phyloP scores from a whole-genome alignment of 2,329 filamentous ascomycete species.

The Hypoxylon sp. region DNA sequence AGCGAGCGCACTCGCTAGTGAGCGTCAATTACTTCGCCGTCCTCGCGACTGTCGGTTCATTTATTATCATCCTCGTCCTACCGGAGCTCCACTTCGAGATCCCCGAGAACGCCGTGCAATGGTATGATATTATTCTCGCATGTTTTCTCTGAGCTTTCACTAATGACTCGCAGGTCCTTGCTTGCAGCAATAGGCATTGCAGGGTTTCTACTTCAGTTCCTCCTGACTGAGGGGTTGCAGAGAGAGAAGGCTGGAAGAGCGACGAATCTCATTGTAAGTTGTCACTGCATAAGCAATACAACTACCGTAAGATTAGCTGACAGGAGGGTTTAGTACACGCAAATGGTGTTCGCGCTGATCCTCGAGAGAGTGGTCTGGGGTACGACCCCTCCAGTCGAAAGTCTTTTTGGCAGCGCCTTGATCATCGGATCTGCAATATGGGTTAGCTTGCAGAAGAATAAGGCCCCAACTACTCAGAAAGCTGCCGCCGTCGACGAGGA shows the following conservation, averaged over 20 bases:
- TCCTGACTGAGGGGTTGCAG: conserved; percentile 79
- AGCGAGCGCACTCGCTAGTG: conserved; percentile 80
- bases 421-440: conserved; percentile 61
- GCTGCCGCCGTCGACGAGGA: conserved; percentile 55
- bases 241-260: conserved; percentile 70
- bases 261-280: conserved; percentile 56
- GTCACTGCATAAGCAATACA: neutral
- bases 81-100: conserved; percentile 60
- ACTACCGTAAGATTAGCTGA: conserved; percentile 17
- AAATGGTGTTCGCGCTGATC: conserved; percentile 55
- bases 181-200: conserved; percentile 74
- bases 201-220: conserved; percentile 84
- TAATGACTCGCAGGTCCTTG: conserved; percentile 61
- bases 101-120: conserved; percentile 60
- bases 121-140: conserved; percentile 52
- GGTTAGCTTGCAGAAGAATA: conserved; percentile 60
- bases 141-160: neutral
- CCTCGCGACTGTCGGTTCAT: conserved; percentile 76
- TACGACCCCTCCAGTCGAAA: conserved; percentile 57
- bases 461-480: conserved; percentile 45
- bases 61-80: conserved; percentile 68
- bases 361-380: conserved; percentile 62
- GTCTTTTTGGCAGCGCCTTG: conserved; percentile 58
- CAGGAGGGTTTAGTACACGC: conserved; percentile 48
- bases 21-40: conserved; percentile 83